These are phyloP conservation scores for Hawksworthiomyces lignivorus DNA, from an alignment of 2,329 filamentous ascomycete genomes.

Conservation along the genomic window DNA sequence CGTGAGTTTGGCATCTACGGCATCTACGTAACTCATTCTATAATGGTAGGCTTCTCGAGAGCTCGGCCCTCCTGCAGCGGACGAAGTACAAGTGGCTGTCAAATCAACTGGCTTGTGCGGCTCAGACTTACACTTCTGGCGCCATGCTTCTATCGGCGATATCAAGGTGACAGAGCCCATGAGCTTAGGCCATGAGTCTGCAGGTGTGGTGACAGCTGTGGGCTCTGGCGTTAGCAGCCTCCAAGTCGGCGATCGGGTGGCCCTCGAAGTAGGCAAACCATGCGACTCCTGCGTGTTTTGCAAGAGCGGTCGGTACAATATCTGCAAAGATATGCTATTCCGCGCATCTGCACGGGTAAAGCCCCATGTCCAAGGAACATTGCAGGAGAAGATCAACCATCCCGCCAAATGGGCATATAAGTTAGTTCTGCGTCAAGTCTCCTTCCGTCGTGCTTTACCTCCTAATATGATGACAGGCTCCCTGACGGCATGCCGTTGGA, in stretches of 20 bases:
- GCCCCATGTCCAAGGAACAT: constrained; percentile 24
- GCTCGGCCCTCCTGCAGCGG: constrained; percentile 40
- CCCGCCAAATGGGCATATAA: constrained; percentile 22
- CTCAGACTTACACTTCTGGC: constrained; percentile 45
- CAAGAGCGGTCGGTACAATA: constrained; percentile 31
- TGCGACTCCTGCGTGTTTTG: constrained; percentile 37
- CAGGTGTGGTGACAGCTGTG: constrained; percentile 49
- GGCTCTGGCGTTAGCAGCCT: constrained; percentile 49
- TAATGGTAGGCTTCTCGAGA: constrained; percentile 42
- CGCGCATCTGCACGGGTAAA: constrained; percentile 14
- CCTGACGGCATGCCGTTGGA: constrained; percentile 39
- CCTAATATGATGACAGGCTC: too few relatives aligned
- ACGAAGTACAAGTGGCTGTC: constrained; percentile 52
- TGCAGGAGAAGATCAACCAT: constrained; percentile 23
- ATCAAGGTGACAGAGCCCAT: constrained; percentile 46
- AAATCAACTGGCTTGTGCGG: constrained; percentile 55
- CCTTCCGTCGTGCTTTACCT: too few relatives aligned
- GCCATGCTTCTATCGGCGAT: constrained; percentile 41
- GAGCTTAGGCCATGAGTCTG: constrained; percentile 54
- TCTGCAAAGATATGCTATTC: constrained; percentile 26
- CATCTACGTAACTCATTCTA: too few relatives aligned
- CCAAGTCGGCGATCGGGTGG: constrained; percentile 55
- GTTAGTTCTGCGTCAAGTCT: too few relatives aligned
- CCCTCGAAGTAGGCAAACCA: constrained; percentile 57
- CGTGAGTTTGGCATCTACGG: too few relatives aligned